Evolutionary conservation across 2,329 filamentous ascomycete genomes (phyloP).

Genomic region (Pseudogymnoascus sp.): DNA sequence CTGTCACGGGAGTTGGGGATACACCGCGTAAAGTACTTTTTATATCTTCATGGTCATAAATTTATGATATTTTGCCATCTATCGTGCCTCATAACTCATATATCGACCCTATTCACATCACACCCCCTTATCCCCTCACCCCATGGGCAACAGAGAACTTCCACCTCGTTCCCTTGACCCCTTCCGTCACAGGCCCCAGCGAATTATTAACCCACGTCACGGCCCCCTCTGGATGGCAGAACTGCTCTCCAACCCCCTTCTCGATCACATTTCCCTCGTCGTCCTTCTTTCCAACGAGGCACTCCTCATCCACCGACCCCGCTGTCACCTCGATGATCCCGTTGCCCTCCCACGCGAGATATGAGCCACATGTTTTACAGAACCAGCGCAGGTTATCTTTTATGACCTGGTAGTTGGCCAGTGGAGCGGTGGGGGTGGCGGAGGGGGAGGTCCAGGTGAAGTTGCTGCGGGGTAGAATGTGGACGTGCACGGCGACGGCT

Average conservation of each 20-base stretch:
- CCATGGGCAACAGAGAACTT: background rate
- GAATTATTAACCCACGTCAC: background rate
- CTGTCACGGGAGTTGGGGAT: background rate
- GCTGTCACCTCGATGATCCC: constrained; percentile 30
- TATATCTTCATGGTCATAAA: background rate
- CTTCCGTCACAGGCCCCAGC: background rate
- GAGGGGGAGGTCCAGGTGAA: constrained; percentile 26
- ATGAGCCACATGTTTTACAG: constrained; percentile 40
- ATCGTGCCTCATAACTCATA: background rate
- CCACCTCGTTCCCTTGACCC: background rate
- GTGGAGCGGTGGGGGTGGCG: constrained; percentile 28
- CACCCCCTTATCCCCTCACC: background rate
- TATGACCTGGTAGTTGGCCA: constrained; percentile 34
- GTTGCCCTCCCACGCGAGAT: constrained; percentile 36
- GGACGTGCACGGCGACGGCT: constrained; percentile 35
- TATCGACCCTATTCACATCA: background rate
- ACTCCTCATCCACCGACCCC: constrained; percentile 38
- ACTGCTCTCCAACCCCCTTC: background rate
- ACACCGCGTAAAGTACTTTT: background rate
- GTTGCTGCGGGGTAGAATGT: constrained; percentile 30
- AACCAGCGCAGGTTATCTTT: constrained; percentile 36
- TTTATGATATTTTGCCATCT: background rate
- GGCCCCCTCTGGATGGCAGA: background rate
- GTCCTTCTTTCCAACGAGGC: constrained; percentile 24
- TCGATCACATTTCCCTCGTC: constrained; percentile 9